Percentiles rank a stretch among this genome's conserved stretches.
phyloP scores from a whole-genome alignment of 495 filamentous ascomycete species.

The Parachaetomium inaequale region DNA sequence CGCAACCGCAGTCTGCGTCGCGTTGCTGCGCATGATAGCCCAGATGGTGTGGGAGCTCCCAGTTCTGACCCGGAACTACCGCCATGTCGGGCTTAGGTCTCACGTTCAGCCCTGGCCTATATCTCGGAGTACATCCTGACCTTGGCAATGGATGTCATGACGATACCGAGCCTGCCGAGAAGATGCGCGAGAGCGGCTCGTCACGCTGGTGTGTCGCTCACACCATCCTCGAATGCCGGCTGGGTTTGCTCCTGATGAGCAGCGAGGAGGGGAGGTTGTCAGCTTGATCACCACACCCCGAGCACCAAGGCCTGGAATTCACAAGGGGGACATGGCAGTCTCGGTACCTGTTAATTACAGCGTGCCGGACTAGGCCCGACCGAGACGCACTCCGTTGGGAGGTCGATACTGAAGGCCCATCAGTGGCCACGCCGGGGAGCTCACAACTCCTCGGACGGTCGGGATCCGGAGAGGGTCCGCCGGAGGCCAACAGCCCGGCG shows the following conservation, averaged over 20 bases:
- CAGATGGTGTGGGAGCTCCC: neutral
- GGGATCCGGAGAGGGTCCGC: conserved; percentile 1
- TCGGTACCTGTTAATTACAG: conserved; percentile 7
- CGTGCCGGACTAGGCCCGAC: conserved; percentile 1
- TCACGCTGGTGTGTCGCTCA: conserved; percentile 10
- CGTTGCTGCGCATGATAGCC: neutral
- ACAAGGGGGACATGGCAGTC: neutral
- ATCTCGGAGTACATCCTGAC: neutral
- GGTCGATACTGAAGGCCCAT: neutral
- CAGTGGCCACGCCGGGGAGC: neutral
- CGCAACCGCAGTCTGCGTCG: neutral
- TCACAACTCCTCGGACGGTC: conserved; percentile 1
- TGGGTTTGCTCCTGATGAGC: conserved; percentile 11
- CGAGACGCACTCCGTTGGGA: conserved; percentile 1
- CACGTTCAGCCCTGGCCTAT: neutral
- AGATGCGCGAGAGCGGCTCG: conserved; percentile 2
- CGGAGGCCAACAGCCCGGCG: neutral
- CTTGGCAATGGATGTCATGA: neutral
- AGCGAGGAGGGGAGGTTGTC: neutral
- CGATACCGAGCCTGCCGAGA: neutral
- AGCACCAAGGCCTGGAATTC: neutral
- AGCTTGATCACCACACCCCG: conserved; percentile 6
- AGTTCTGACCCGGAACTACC: neutral
- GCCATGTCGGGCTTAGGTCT: neutral
- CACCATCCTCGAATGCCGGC: conserved; percentile 22